phyloP scores from a whole-genome alignment of 345 rosid genomes.

The Citropsis articulata region DNA sequence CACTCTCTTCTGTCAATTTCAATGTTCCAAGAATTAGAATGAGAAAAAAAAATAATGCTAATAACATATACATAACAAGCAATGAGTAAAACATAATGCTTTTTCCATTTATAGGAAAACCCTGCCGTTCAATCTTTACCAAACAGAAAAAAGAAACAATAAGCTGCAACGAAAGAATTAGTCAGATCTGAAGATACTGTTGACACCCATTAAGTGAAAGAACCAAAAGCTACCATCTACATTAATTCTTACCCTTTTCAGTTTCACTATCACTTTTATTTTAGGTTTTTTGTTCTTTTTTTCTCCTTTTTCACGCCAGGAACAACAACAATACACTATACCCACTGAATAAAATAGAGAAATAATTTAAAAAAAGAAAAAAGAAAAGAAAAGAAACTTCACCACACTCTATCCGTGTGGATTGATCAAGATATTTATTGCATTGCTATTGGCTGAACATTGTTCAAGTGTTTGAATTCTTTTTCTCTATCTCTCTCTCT shows the following conservation, averaged over 20 bases:
- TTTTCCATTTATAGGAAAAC: slow-evolving; percentile 16
- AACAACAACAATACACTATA: not conserved
- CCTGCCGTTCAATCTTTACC: not conserved
- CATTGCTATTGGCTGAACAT: not conserved
- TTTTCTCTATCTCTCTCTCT: slow-evolving; percentile 37
- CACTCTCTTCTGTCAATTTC: slow-evolving; percentile 99
- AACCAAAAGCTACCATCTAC: slow-evolving; percentile 13
- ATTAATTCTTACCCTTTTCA: slow-evolving; percentile 19
- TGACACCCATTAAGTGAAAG: slow-evolving; percentile 36
- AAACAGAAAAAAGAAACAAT: not conserved
- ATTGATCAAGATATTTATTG: not conserved
- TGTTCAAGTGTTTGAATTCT: slow-evolving; percentile 4
- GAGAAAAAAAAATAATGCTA: not conserved
- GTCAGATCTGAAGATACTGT: slow-evolving; percentile 52
- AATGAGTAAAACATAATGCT: not conserved
- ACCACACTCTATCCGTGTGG: not conserved
- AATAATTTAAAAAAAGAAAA: not conserved
- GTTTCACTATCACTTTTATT: not conserved
- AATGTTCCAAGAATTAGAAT: slow-evolving; percentile 25
- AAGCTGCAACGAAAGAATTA: slow-evolving; percentile 6
- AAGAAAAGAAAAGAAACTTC: not conserved
- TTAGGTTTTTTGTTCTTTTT: slow-evolving; percentile 28
- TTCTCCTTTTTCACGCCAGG: not conserved
- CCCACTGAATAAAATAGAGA: not conserved
- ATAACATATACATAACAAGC: too few relatives aligned